Base-by-base conservation (phyloP, 1,284 basidiomycete genomes). In the Cystobasidium slooffiae region DNA sequence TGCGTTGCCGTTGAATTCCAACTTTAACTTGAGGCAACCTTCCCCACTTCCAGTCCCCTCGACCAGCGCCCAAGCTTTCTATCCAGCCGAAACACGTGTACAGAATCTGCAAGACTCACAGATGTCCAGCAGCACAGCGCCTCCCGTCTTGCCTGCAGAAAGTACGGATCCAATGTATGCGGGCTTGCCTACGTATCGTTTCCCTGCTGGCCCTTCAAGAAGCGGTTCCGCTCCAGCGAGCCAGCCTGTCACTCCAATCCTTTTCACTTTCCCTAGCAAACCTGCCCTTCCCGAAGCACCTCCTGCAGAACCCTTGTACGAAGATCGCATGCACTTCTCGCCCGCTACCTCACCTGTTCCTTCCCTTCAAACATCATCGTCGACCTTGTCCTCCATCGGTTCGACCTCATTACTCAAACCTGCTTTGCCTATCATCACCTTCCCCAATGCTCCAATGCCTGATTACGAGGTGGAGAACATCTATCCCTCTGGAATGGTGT, bases 181-280 rank as follows among this genome's bases (percentile, higher is more conserved):
- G 9, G 31, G n/a, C 16, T 52, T 73, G 3, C 70, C 70, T 37
- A 66, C 62, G 10, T 73, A 73, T 66, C 70, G 70, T 1, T 73
- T 73, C 37, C 70, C 70, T 16, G 46, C 70, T n/a, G 52, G 22
- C 9, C 70, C 62, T 12, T 52, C 64, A 16, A 41, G 49, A 14
- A 59, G 68, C 58, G 46, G 52, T 47, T 62, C 39, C 12, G 31
- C 53, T 10, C 43, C 52, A 47, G 44, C 39, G 18, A 31, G 20
- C 31, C 37, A 58, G 14, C 53, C 20, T 6, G 16, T 24, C 9
- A 7, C 37, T 18, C 5, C 39, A 41, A 20, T 41, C 8, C 58
- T 63, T 41, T 52, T 52, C 39, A 47, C 10, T 5, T 22, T 56
- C 41, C 37, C 20, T 16, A 62, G 14, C 31, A 44, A 31, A 31